Evolutionary conservation across 768 basidiomycete genomes (phyloP), one percentile per base, ranked within the genome.

Genomic region (Lyophyllum semitale): DNA sequence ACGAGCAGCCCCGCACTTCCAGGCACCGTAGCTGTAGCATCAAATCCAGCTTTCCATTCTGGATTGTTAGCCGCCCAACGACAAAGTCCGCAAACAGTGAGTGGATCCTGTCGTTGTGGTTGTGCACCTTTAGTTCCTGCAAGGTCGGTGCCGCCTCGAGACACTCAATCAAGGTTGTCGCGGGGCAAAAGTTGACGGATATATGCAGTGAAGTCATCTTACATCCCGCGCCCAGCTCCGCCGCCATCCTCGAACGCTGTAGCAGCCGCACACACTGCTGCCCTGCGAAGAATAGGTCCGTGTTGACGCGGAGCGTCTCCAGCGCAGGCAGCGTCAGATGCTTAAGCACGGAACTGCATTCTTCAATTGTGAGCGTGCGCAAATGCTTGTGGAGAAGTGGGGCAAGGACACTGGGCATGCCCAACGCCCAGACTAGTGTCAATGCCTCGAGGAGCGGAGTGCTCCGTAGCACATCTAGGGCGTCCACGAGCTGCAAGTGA

Each of bases 311-410:
- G 18, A 59, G 47, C 8, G 15, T 30, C 47, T 56, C 45, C 7
- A 59, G 41, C 17, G 57, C 57, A 7, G 57, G 53, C 2, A 58
- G 49, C 0, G 53, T 54, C 25, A 58, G 48, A 32, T 48, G 48
- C 27, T 44, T 51, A 1, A 57, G 44, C 4, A 30, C 46, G 20
- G 27, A 37, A 11, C 20, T 23, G 29, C 41, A 48, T 0, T 46
- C 46, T 15, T 47, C 51, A 4, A 57, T 8, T 6, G 51, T 48
- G 15, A 57, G 51, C 9, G 38, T 15, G 17, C 41, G 44, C 1
- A 57, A 45, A 27, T 32, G 20, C 32, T 22, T 17, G 46, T 57
- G 50, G 29, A 22, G 8, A 20, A 52, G 26, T 9, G 56, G 37
- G 11, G 30, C 45, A n/a, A 20, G 20, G 32, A 29, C 18, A n/a